A percentile compares a stretch with the other conserved stretches of the same genome.
phyloP scores from a whole-genome alignment of 2,329 filamentous ascomycete genomes.

The Thelonectria rubi region DNA sequence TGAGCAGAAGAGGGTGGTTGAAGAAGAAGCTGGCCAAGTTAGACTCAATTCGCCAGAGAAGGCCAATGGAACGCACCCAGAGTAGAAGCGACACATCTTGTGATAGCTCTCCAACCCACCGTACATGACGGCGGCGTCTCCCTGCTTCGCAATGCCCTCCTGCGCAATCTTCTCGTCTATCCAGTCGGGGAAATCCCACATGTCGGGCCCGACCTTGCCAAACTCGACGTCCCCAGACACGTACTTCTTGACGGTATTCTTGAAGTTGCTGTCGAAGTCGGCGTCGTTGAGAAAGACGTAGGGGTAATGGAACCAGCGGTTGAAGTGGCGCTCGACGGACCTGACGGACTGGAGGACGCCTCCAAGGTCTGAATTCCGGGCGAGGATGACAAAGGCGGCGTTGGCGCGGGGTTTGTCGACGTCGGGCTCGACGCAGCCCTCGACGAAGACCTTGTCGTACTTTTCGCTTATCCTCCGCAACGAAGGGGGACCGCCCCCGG shows the following conservation, averaged over 20 bases:
- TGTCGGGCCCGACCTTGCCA: constrained; percentile 86
- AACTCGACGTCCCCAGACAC: constrained; percentile 91
- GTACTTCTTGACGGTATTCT: constrained; percentile 85
- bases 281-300: constrained; percentile 98
- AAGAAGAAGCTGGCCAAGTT: constrained; percentile 79
- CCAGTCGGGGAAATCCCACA: constrained; percentile 99
- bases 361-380: constrained; percentile 94
- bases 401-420: constrained; percentile 85
- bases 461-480: constrained; percentile 98
- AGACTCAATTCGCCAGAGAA: constrained; percentile 29
- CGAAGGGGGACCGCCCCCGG: constrained; percentile 84
- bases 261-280: constrained; percentile 96
- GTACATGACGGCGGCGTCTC: constrained; percentile 98
- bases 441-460: constrained; percentile 95
- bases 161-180: constrained; percentile 92
- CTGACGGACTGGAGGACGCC: constrained; percentile 97
- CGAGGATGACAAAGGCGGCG: constrained; percentile 93
- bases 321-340: constrained; percentile 98
- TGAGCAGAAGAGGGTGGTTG: constrained; percentile 91
- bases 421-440: constrained; percentile 85
- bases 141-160: constrained; percentile 96
- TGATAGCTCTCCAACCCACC: constrained; percentile 99
- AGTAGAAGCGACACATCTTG: constrained; percentile 99
- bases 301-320: constrained; percentile 97
- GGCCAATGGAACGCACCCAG: constrained; percentile 70